Percentiles rank a stretch among this genome's conserved stretches.
phyloP scores from a whole-genome alignment of 352 stramenopile genomes.

The Paralagenidium karlingii region DNA sequence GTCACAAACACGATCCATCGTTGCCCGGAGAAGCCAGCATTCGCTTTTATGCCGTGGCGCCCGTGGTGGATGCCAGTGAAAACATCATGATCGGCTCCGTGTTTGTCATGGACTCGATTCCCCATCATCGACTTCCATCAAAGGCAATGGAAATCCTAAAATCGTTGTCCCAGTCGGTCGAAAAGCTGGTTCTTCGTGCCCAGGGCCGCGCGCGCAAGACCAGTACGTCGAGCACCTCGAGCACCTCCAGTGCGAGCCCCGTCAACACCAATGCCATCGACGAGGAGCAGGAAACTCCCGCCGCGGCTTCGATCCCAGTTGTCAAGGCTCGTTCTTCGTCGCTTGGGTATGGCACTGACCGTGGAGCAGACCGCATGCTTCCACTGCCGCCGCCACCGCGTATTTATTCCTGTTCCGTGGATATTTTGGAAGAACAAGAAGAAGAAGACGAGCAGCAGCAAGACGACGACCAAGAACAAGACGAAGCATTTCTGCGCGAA shows the following conservation, averaged over 20 bases:
- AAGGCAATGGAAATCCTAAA: constrained; percentile 50
- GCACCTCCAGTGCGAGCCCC: neutral
- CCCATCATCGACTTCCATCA: constrained; percentile 29
- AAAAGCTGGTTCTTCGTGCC: constrained; percentile 25
- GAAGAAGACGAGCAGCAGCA: no score
- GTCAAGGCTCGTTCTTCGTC: no score
- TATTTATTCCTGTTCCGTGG: neutral
- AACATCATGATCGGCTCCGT: constrained; percentile 58
- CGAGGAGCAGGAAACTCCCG: no score
- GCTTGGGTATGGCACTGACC: neutral
- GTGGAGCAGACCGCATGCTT: no score
- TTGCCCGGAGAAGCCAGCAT: neutral
- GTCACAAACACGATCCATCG: no score
- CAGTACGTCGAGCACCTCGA: constrained; percentile 1
- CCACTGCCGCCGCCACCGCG: neutral
- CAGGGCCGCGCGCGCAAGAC: constrained; percentile 1
- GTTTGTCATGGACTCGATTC: constrained; percentile 66
- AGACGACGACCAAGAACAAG: neutral
- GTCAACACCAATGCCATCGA: neutral
- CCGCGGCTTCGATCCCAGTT: no score
- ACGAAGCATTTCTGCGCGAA: no score
- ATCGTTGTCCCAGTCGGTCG: constrained; percentile 36
- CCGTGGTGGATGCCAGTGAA: constrained; percentile 25
- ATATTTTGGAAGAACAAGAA: constrained; percentile 6
- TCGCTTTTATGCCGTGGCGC: neutral